A percentile compares a stretch with the other conserved stretches of the same genome.
phyloP scores from a whole-genome alignment of 441 rosid genomes.

The Francoa sonchifolia region DNA sequence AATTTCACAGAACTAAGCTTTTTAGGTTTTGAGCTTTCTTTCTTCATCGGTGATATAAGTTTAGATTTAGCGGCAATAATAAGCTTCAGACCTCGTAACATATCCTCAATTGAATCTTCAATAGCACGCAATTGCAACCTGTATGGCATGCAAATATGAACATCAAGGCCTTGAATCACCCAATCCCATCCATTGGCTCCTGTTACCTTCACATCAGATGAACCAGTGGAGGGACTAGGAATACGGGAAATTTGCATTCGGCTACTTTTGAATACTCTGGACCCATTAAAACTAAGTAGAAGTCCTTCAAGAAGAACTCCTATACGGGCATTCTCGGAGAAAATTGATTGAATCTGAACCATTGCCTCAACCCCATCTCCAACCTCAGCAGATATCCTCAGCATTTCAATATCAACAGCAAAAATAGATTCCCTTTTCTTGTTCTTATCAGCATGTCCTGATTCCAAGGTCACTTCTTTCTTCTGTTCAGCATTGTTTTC shows the following conservation, averaged over 20 bases:
- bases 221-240: constrained; percentile 46
- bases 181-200: constrained; percentile 68
- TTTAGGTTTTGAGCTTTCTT: constrained; percentile 61
- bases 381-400: constrained; percentile 69
- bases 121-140: constrained; percentile 92
- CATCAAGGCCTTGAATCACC: constrained; percentile 93
- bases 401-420: constrained; percentile 87
- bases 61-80: constrained; percentile 55
- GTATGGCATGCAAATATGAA: constrained; percentile 89
- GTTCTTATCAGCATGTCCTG: constrained; percentile 40
- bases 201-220: constrained; percentile 38
- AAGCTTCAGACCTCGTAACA: constrained; percentile 83
- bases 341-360: constrained; percentile 89
- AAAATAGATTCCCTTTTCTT: constrained; percentile 86
- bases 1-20: constrained; percentile 58
- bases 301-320: constrained; percentile 98
- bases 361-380: constrained; percentile 92
- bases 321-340: constrained; percentile 93
- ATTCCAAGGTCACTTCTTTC: constrained; percentile 32
- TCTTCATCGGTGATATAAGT: constrained; percentile 45
- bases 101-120: constrained; percentile 95
- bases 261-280: constrained; percentile 69
- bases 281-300: constrained; percentile 62
- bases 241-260: constrained; percentile 94
- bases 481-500: constrained; percentile 30